phyloP scores from a whole-genome alignment of 2,329 filamentous ascomycete species.

The Penicillium sp. region DNA sequence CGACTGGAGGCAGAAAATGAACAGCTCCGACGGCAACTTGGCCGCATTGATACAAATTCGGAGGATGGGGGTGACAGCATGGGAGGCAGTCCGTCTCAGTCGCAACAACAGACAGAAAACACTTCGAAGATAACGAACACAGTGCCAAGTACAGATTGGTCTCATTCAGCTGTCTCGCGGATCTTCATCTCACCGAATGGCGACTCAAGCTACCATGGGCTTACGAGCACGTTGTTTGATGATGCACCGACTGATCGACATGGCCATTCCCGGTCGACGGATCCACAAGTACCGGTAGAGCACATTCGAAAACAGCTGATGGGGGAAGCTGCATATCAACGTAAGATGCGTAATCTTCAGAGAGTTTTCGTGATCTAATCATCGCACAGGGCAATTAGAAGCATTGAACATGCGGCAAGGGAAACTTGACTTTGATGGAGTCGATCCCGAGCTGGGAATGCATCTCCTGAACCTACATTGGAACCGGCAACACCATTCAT shows the following conservation, averaged over 20 bases:
- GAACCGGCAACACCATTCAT: conserved; percentile 55
- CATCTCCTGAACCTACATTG: conserved; percentile 54
- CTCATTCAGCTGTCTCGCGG: conserved; percentile 25
- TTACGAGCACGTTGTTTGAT: conserved; percentile 52
- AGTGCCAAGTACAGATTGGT: not conserved
- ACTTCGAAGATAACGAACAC: no score
- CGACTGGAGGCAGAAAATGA: conserved; percentile 19
- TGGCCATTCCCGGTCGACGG: conserved; percentile 8
- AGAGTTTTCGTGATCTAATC: not conserved
- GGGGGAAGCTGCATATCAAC: conserved; percentile 49
- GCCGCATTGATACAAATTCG: not conserved
- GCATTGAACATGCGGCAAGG: conserved; percentile 46
- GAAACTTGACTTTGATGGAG: conserved; percentile 57
- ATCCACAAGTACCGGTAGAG: conserved; percentile 15
- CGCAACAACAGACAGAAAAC: not conserved
- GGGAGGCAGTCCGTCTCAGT: not conserved
- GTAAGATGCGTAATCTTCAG: conserved; percentile 18
- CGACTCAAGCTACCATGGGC: conserved; percentile 51
- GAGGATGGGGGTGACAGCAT: not conserved
- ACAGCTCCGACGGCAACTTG: conserved; percentile 13
- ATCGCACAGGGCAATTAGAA: conserved; percentile 46
- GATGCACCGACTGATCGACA: conserved; percentile 28
- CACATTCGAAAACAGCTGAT: conserved; percentile 46
- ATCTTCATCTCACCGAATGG: conserved; percentile 44
- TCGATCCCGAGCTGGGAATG: conserved; percentile 54